phyloP scores from a whole-genome alignment of 176 grass and related monocot genomes.

The Rhynchospora tenuis region DNA sequence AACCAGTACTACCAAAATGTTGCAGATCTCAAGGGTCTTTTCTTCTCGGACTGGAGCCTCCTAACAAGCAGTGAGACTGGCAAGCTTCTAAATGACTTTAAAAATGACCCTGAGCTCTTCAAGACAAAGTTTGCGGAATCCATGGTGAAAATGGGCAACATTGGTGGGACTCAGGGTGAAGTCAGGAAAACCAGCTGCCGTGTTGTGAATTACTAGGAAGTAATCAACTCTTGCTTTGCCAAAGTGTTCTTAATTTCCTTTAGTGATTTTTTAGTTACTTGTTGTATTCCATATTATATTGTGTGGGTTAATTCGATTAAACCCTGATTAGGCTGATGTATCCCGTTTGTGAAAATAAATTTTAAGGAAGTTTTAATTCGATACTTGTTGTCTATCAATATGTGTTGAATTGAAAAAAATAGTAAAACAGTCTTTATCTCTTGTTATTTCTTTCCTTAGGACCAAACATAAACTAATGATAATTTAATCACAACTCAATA shows the following conservation, averaged over 20 bases:
- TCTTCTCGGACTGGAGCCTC: conserved; percentile 36
- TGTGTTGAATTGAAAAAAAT: no score
- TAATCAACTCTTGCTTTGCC: neutral
- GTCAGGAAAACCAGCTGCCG: conserved; percentile 28
- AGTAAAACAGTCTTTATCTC: no score
- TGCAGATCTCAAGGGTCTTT: conserved; percentile 23
- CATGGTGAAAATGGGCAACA: conserved; percentile 42
- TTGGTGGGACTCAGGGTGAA: conserved; percentile 8
- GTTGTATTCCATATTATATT: neutral
- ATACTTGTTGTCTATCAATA: neutral
- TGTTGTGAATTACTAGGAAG: conserved; percentile 20
- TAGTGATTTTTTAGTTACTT: neutral
- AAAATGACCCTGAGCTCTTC: conserved; percentile 13
- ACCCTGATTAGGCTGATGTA: neutral
- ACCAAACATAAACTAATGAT: no score
- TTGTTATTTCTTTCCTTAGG: no score
- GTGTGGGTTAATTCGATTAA: neutral
- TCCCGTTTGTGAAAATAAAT: neutral
- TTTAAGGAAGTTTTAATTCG: neutral
- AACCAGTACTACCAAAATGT: conserved; percentile 51
- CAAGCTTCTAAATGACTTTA: conserved; percentile 17
- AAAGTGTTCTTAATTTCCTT: neutral
- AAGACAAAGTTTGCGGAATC: conserved; percentile 22
- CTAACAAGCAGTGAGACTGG: conserved; percentile 12
- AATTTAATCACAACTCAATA: no score